Evolutionary conservation across 352 stramenopile species (phyloP), one percentile per base, ranked within the genome.

Genomic region (Pythium sukuiense): DNA sequence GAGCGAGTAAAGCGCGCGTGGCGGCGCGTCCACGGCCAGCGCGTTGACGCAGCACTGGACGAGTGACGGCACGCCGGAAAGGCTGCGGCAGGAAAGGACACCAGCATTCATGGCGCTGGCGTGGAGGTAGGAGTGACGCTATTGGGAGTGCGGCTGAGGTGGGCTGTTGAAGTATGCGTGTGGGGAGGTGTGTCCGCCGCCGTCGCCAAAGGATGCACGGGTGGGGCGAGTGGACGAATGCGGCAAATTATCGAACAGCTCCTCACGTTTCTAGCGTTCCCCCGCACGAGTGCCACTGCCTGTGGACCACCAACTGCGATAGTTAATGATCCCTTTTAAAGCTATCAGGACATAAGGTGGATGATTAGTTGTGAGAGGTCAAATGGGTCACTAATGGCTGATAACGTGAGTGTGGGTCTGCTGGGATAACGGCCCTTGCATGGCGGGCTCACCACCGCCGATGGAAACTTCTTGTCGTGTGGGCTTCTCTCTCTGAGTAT

Each of bases 11-110:
- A 92, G 70, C 37, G 81, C 78, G 41, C 80, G 83, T 35, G 79
- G 81, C 18, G 83, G 80, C 20, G 83, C 80, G 54, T 73, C 81
- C 12, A 67, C 58, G 26, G 81, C 85, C 43, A 93, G 72, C 39
- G 76, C 68, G 33, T 80, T 72, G 63, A 93, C 74, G 55, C 85
- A 93, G 41, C 89, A 77, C 59, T 76, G 79, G 30, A 76, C 68
- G 66, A 93, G 69, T 55, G 83, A 81, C 27, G 81, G 82, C 58
- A 80, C 66, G 46, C 39, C 64, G 13, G 63, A 26, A 14, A 52
- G 32, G 45, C 27, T 43, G 41, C 66, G 60, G 63, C 35, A 30
- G n/a, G 45, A 52, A 3, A 26, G 24, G 12, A 20, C 45, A 20
- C 45, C 45, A 9, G 20, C 20, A 20, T 52, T 52, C 45, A 52